These are phyloP conservation scores for Immersiella caudata DNA, from an alignment of 495 filamentous ascomycete genomes.

Conservation along the genomic window DNA sequence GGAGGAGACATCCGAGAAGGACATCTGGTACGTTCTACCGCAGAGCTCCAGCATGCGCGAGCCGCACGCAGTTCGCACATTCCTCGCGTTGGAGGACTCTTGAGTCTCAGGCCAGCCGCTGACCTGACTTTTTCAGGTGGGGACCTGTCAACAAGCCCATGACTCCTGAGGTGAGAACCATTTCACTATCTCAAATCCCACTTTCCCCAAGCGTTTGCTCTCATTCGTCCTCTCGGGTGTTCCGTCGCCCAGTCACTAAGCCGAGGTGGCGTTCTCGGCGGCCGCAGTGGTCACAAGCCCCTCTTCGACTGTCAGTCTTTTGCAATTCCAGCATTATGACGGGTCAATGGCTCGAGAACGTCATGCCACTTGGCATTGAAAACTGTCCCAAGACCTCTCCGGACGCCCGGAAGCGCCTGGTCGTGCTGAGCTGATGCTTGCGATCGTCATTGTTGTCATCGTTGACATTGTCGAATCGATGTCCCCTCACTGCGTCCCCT, in stretches of 20 bases:
- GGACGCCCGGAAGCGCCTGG: conserved; percentile 18
- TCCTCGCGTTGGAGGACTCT: not conserved
- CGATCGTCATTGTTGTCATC: conserved; percentile 28
- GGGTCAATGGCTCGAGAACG: conserved; percentile 22
- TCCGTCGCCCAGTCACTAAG: conserved; percentile 6
- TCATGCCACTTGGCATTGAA: conserved; percentile 29
- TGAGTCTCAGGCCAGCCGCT: not conserved
- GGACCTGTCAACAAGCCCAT: conserved; percentile 97
- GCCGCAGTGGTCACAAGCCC: conserved; percentile 24
- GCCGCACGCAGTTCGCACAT: not conserved
- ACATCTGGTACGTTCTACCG: conserved; percentile 83
- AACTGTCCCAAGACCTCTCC: conserved; percentile 10
- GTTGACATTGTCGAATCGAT: conserved; percentile 5
- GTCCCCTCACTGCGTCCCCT: conserved; percentile 24
- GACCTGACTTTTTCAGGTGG: conserved; percentile 42
- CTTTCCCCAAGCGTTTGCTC: not conserved
- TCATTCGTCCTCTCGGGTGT: too few relatives aligned
- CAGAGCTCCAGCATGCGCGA: not conserved
- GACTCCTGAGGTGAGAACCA: conserved; percentile 83
- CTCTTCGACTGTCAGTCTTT: conserved; percentile 9
- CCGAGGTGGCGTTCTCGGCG: conserved; percentile 12
- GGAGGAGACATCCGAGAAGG: conserved; percentile 83
- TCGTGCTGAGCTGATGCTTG: conserved; percentile 14
- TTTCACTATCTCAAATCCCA: conserved; percentile 13
- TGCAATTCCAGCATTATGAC: not conserved